Evolutionary conservation across 352 stramenopile genomes (phyloP).

Genomic region (Phytophthora fragariaefolia): DNA sequence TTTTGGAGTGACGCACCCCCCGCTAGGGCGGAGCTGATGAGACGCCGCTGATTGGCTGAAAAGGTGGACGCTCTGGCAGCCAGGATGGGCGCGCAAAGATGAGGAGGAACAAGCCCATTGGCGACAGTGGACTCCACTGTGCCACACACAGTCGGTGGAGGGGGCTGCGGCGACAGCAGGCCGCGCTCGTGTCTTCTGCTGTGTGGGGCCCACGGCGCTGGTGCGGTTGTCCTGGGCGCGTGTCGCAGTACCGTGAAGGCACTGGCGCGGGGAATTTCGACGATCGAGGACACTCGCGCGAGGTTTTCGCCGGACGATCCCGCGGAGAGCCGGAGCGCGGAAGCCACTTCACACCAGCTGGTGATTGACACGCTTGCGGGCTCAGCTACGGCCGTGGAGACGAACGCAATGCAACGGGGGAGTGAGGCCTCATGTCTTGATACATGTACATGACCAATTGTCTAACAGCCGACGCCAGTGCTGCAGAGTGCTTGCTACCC

Average conservation of each 20-base stretch:
- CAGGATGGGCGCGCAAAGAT: slow-evolving; percentile 20
- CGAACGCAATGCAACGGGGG: no score
- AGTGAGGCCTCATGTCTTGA: no score
- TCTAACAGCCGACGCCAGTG: no score
- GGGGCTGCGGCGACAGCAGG: slow-evolving; percentile 12
- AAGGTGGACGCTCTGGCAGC: slow-evolving; percentile 16
- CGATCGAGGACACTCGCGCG: neutral
- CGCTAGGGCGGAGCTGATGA: no score
- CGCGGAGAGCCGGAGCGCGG: neutral
- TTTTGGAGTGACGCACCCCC: slow-evolving; percentile 11
- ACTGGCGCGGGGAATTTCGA: neutral
- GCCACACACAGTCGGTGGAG: no score
- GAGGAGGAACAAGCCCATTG: no score
- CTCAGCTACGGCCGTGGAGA: no score
- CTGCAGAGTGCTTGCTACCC: no score
- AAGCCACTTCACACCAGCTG: neutral
- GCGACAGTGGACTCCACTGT: no score
- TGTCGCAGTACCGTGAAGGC: slow-evolving; percentile 10
- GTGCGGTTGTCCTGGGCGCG: no score
- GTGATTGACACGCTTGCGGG: neutral
- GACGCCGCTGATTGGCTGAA: slow-evolving; percentile 17
- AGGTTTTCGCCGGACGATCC: slow-evolving; percentile 1
- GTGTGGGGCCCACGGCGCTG: no score
- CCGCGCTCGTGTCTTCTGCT: slow-evolving; percentile 2
- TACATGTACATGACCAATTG: no score